Conservation (phyloP, 305 asterid species). For the Rubia tinctorum region DNA sequence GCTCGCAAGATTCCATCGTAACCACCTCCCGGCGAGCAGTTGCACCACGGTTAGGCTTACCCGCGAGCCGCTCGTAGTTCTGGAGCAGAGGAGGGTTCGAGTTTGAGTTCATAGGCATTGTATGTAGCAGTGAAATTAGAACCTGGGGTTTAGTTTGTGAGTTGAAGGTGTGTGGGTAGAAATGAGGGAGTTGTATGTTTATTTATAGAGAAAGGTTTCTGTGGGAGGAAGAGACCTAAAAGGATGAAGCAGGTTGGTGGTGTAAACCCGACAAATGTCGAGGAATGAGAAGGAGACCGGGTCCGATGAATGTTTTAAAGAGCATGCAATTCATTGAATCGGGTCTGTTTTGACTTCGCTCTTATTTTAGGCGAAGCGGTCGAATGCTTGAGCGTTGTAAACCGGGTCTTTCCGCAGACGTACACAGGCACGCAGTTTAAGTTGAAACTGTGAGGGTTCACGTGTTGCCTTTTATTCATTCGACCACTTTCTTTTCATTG, state of each 20-base stretch:
- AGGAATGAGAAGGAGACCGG: conserved; percentile 2
- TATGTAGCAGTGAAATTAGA: not conserved
- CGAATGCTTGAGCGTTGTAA: conserved; percentile 1
- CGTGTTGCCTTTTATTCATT: not conserved
- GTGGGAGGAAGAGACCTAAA: not conserved
- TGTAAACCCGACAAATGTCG: conserved; percentile 27
- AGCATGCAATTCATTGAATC: not conserved
- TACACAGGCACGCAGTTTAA: not conserved
- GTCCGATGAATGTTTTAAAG: not conserved
- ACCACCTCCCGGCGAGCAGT: not conserved
- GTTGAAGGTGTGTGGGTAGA: not conserved
- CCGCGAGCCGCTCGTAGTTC: conserved; percentile 11
- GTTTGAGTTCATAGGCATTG: conserved; percentile 12
- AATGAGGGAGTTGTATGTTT: not conserved
- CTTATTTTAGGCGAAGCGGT: not conserved
- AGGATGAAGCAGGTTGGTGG: not conserved
- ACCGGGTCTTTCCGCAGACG: conserved; percentile 9
- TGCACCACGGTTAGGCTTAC: not conserved
- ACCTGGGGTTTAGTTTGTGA: not conserved
- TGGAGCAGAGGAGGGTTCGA: conserved; percentile 31
- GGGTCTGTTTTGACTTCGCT: not conserved
- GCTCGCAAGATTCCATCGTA: conserved; percentile 19
- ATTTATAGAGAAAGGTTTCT: conserved; percentile 19
- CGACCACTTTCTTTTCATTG: not conserved
- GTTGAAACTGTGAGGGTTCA: not conserved